Conservation (phyloP, 768 basidiomycete species). For the Tubosaeta sp. region DNA sequence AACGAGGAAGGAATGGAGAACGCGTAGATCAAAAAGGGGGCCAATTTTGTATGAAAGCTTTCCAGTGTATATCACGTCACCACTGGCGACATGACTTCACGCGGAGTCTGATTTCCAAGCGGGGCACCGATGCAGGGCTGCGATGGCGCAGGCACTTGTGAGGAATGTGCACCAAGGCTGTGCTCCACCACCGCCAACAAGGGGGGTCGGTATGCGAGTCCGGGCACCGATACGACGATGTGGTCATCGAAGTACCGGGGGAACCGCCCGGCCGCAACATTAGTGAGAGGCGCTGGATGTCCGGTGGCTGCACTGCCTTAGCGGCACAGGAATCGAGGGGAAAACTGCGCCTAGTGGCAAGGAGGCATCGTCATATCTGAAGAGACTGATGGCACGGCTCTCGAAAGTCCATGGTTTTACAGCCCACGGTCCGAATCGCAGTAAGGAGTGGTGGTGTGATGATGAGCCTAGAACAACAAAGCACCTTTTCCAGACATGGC, state of each 20-base stretch:
- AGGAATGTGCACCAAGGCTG: conserved; percentile 14
- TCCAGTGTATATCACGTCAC: conserved; percentile 30
- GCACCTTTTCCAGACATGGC: conserved; percentile 17
- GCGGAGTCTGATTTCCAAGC: conserved; percentile 10
- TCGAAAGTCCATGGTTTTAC: not conserved
- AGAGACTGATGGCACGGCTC: conserved; percentile 2
- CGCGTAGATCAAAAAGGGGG: conserved; percentile 13
- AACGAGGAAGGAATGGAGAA: conserved; percentile 16
- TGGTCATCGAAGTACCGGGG: not conserved
- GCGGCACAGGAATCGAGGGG: conserved; percentile 18
- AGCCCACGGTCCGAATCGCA: not conserved
- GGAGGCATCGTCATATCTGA: not conserved
- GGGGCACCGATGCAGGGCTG: not conserved
- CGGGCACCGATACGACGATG: not conserved
- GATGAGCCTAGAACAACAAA: conserved; percentile 15
- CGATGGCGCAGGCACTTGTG: conserved; percentile 9
- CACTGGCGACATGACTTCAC: not conserved
- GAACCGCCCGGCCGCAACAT: not conserved
- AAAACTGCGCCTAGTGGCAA: not conserved
- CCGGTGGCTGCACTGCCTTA: conserved; percentile 19
- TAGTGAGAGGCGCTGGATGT: conserved; percentile 17
- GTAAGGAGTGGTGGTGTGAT: not conserved
- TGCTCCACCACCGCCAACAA: conserved; percentile 17
- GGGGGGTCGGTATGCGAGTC: conserved; percentile 2
- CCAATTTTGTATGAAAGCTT: conserved; percentile 17